Conservation (phyloP, 345 rosid genomes). For the Salix purpurea region DNA sequence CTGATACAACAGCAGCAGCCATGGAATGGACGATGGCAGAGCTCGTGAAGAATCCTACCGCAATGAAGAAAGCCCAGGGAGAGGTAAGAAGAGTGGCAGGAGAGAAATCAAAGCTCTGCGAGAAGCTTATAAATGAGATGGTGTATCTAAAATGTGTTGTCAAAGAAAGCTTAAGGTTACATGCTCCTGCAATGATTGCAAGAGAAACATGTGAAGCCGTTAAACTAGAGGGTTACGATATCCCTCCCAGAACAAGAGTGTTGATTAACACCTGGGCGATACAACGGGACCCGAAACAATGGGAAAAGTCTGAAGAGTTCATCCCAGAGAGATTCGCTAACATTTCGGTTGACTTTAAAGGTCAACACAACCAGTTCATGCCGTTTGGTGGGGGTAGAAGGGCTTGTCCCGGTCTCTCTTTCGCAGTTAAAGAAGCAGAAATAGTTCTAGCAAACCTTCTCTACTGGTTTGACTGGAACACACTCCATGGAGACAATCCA, state of each 20-base stretch:
- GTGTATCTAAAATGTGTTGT: not conserved
- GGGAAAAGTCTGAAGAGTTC: too few relatives aligned
- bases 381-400: too few relatives aligned
- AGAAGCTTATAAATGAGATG: not conserved
- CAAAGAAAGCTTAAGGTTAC: constrained; percentile 9
- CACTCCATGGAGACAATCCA: too few relatives aligned
- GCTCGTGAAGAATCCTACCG: constrained; percentile 17
- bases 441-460: too few relatives aligned
- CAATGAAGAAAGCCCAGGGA: constrained; percentile 21
- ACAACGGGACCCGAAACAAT: not conserved
- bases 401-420: too few relatives aligned
- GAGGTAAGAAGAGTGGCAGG: constrained; percentile 19
- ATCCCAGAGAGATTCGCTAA: too few relatives aligned
- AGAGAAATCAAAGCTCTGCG: not conserved
- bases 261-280: constrained; percentile 1
- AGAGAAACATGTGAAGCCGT: not conserved
- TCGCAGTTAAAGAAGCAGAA: too few relatives aligned
- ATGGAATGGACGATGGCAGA: constrained; percentile 32
- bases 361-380: too few relatives aligned
- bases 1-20: constrained; percentile 13
- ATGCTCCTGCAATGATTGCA: not conserved
- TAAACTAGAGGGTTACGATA: not conserved
- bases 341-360: too few relatives aligned
- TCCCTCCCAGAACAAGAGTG: constrained; percentile 6
- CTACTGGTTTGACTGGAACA: too few relatives aligned